Base-by-base conservation (phyloP, 371 early-diverging fungal species). In the Batkoa obscura region DNA sequence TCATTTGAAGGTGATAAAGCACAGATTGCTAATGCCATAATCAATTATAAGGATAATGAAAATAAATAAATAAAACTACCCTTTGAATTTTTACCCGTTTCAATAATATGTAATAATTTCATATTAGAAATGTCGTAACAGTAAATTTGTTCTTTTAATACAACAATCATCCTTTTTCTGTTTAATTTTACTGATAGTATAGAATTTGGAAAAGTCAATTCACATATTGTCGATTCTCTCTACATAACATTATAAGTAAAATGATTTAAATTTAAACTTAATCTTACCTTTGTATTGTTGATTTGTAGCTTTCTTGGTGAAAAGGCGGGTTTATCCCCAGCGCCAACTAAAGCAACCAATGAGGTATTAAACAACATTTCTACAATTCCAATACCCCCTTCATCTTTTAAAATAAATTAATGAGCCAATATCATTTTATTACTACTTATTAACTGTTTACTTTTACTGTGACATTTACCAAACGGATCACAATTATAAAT, bases 331-430 rank as follows among this genome's bases (percentile, higher is more conserved):
- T 84, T 81, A 59, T 89, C 90, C 2, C 92, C 94, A 9, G 90
- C 83, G 2, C 94, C 97, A 10, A 92, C 94, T 23, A 96, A 69
- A 0, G 95, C 97, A 0, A 96, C 90, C 13, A 96, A 75, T 4
- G 85, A 84, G 0, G 97, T 94, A 59, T 84, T 86, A 61, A 94
- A 96, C 37, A 96, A 72, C 94, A 96, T 94, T 68, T 93, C 94
- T 4, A 89, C 90, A 50, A 92, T 84, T 30, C 90, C 89, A 15
- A 89, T 85, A 5, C 90, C 91, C 37, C 88, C 86, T 57, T 82
- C 83, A 30, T 73, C 84, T 43, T 38, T 43, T 34, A 39, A 30
- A 17, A 34, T 35, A 51, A 50, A 23, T n/a, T n/a, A n/a, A n/a
- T n/a, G n/a, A n/a, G n/a, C n/a, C n/a, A n/a, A n/a, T n/a, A n/a